Percentiles rank a stretch among this genome's conserved stretches.
Conservation (phyloP, 2,329 filamentous ascomycete genomes). For the Cladosporium sp. region DNA sequence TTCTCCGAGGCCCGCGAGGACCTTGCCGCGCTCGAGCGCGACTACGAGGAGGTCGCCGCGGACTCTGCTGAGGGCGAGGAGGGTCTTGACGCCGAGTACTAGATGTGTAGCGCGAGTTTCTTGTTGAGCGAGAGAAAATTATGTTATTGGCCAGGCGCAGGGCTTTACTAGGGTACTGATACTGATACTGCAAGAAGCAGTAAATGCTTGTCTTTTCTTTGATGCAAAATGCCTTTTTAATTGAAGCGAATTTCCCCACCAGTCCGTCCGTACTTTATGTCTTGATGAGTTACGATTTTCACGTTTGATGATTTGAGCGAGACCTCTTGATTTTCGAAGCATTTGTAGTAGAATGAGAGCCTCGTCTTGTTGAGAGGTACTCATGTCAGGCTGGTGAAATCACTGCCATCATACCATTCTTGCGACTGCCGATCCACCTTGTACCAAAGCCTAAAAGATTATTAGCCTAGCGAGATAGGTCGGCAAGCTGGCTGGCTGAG, state of each 20-base stretch:
- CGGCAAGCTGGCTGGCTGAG: too few species aligned
- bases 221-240: constrained; percentile 13
- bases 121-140: constrained; percentile 14
- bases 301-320: too few species aligned
- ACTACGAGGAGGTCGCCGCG: constrained; percentile 97
- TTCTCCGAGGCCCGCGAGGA: constrained; percentile 99
- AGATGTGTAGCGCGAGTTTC: constrained; percentile 35
- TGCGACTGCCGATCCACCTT: background rate
- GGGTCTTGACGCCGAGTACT: constrained; percentile 86
- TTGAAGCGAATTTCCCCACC: constrained; percentile 8
- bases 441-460: too few species aligned
- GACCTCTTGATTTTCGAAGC: too few species aligned
- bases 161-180: constrained; percentile 14
- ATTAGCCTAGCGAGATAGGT: too few species aligned
- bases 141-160: constrained; percentile 12
- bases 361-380: too few species aligned
- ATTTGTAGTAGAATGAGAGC: too few species aligned
- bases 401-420: background rate
- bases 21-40: constrained; percentile 92
- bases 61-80: constrained; percentile 88
- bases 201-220: constrained; percentile 10
- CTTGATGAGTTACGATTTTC: too few species aligned
- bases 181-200: constrained; percentile 13
- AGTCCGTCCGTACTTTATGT: too few species aligned
- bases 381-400: too few species aligned